These are phyloP conservation scores for Acanthamoeba sp. DNA, from an alignment of 208 protist genomes.

Conservation along the genomic window DNA sequence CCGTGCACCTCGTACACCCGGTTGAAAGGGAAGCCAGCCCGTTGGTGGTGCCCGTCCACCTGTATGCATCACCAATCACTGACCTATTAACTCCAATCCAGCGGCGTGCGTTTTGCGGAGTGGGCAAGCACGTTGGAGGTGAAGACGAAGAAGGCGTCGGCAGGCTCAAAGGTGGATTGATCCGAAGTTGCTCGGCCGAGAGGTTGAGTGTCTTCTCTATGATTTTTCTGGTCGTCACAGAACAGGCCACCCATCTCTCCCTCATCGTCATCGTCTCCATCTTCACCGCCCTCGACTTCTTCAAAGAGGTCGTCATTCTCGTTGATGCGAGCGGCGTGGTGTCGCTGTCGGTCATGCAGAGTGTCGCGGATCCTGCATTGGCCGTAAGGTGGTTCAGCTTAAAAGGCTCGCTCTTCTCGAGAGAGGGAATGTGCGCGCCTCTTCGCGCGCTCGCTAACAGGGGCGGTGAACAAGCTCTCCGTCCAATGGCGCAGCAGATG, in stretches of 20 bases:
- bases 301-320: too few relatives aligned
- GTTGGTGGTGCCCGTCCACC: slow-evolving; percentile 25
- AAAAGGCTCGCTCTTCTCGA: background rate
- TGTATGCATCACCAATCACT: too few relatives aligned
- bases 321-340: too few relatives aligned
- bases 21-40: background rate
- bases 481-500: background rate
- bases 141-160: slow-evolving; percentile 34
- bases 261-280: background rate
- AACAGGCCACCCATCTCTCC: background rate
- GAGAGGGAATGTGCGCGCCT: background rate
- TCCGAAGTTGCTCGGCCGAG: background rate
- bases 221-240: background rate
- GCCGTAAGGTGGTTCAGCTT: background rate
- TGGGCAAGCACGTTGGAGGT: slow-evolving; percentile 12
- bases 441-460: background rate
- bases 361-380: background rate
- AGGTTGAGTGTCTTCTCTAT: too few relatives aligned
- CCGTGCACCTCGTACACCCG: slow-evolving; percentile 32
- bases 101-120: background rate
- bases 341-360: background rate
- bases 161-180: background rate
- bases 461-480: background rate
- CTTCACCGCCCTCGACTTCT: background rate
- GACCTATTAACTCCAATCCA: too few relatives aligned